Percentiles rank a stretch among this genome's conserved stretches.
phyloP scores from a whole-genome alignment of 331 rosid species.

The Malus hybrid region DNA sequence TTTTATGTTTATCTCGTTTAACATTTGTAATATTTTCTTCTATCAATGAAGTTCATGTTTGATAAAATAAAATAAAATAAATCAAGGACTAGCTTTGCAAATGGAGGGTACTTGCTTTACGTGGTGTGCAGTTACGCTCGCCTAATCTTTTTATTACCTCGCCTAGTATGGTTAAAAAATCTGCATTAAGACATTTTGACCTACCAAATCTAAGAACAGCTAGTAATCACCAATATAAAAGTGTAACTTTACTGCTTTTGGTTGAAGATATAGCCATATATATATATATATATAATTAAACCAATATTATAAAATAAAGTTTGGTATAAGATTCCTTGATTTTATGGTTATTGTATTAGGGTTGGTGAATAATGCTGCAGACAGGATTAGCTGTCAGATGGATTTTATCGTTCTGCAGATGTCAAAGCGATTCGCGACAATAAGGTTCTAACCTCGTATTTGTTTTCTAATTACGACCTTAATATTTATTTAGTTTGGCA shows the following conservation, averaged over 20 bases:
- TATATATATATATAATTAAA: no score
- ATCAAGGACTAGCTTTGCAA: no score
- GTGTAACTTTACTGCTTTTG: neutral
- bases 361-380: neutral
- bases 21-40: neutral
- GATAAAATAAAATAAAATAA: no score
- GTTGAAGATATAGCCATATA: neutral
- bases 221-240: neutral
- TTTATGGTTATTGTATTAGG: neutral
- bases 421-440: conserved; percentile 6
- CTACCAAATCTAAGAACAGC: neutral
- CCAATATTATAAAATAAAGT: neutral
- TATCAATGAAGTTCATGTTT: neutral
- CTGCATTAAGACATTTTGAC: neutral
- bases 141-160: no score
- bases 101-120: no score
- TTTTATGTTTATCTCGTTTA: no score
- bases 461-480: neutral
- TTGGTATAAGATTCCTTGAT: neutral
- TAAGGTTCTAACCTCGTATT: neutral
- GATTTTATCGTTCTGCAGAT: conserved; percentile 4
- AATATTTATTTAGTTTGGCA: neutral
- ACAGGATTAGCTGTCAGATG: conserved; percentile 20
- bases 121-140: no score
- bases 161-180: neutral